Percentiles rank a stretch among this genome's conserved stretches.
Conservation (phyloP, 2,329 filamentous ascomycete species). For the Ambrosiella cleistominuta region DNA sequence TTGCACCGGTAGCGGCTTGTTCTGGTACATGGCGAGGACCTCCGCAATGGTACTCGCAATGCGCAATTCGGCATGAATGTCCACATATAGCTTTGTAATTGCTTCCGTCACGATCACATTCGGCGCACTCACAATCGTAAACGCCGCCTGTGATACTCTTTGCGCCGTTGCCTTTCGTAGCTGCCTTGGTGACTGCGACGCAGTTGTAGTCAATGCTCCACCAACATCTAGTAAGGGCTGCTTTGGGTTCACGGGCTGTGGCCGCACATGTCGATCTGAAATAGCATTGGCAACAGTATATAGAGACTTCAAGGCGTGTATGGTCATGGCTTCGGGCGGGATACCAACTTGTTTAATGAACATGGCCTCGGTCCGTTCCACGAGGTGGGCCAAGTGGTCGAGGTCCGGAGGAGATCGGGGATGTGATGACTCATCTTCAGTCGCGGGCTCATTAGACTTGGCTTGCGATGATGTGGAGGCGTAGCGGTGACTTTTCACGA, state of each 20-base stretch:
- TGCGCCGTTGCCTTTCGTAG: constrained; percentile 29
- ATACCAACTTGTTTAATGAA: constrained; percentile 29
- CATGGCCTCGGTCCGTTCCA: constrained; percentile 25
- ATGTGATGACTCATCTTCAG: not conserved
- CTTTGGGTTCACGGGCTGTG: constrained; percentile 16
- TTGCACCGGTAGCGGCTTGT: constrained; percentile 52
- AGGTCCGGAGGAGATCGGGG: not conserved
- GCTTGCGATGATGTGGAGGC: not conserved
- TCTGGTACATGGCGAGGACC: constrained; percentile 65
- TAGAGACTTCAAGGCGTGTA: constrained; percentile 28
- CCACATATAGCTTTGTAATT: constrained; percentile 57
- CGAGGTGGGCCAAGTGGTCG: constrained; percentile 16
- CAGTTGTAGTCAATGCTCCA: not conserved
- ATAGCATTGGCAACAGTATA: constrained; percentile 27
- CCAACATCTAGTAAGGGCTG: constrained; percentile 20
- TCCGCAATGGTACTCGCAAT: constrained; percentile 61
- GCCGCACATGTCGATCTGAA: constrained; percentile 18
- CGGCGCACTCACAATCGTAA: constrained; percentile 52
- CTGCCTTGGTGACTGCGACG: constrained; percentile 1
- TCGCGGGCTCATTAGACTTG: no score
- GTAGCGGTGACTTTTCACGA: not conserved
- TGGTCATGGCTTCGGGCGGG: constrained; percentile 26
- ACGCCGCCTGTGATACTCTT: constrained; percentile 42
- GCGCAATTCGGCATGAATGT: constrained; percentile 55
- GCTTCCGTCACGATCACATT: constrained; percentile 64